Base-by-base conservation (phyloP, 2,329 filamentous ascomycete genomes). In the Diaporthe batatas region DNA sequence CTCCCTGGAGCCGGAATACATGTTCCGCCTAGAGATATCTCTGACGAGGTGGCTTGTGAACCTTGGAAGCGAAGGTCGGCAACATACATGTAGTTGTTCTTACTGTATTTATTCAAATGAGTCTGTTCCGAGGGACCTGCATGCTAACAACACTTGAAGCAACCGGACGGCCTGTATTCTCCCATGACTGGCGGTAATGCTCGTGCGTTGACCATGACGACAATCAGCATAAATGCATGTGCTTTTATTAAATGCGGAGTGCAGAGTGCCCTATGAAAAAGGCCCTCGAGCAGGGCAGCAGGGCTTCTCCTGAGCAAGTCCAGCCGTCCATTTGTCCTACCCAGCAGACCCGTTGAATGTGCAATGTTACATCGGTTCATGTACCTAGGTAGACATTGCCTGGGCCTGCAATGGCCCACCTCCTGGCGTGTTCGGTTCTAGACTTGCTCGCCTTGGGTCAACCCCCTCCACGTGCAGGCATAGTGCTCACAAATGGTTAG, bases 361-460 rank as follows among this genome's bases (percentile, higher is more conserved):
- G 44, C 14, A 29, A 51, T 65, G 29, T 65, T 51, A 65, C 62
- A 65, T 65, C 44, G 62, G 44, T 2, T 51, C 44, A 65, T 65
- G 62, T 65, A 14, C n/a, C n/a, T n/a, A n/a, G n/a, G n/a, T n/a
- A n/a, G n/a, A n/a, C n/a, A 36, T 49, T 11, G 62, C 21, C 21
- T 65, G 44, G 25, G n/a, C 6, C 62, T 65, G 29, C 12, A 65
- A 51, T 14, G 29, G 62, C 8, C 6, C 12, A 21, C 29, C 42
- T 42, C 25, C 34, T n/a, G 55, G 29, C 54, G 32, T 65, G 44
- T 12, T 51, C 44, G n/a, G 44, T 23, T 51, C 44, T 34, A 12
- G 10, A 29, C 21, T 39, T 51, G 3, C 42, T 16, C 7, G 14
- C 1, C 21, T 34, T 49, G 42, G n/a, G 44, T 65, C 25, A 21